A percentile compares a stretch with the other conserved stretches of the same genome.
Evolutionary conservation across 2,329 filamentous ascomycete genomes (phyloP).

Genomic region (Davidsoniella eucalypti): DNA sequence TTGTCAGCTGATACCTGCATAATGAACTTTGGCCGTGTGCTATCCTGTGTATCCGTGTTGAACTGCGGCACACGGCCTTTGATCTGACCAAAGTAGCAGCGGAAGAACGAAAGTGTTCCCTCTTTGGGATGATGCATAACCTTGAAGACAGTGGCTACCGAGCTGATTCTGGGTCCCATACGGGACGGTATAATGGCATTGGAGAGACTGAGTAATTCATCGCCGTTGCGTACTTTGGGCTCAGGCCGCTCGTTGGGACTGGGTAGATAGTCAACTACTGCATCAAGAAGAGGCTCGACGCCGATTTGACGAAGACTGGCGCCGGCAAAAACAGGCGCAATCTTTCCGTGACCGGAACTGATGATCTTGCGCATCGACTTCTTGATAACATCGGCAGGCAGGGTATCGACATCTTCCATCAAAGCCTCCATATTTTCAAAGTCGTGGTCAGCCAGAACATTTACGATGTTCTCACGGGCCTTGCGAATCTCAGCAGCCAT

Average conservation of each 20-base stretch:
- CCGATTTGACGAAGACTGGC: slow-evolving; percentile 90
- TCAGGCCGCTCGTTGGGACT: slow-evolving; percentile 67
- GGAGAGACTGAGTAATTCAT: slow-evolving; percentile 24
- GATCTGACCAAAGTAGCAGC: slow-evolving; percentile 75
- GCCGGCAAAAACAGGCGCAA: slow-evolving; percentile 78
- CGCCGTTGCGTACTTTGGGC: slow-evolving; percentile 55
- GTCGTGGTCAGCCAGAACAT: slow-evolving; percentile 76
- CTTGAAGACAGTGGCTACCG: slow-evolving; percentile 67
- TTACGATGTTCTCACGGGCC: slow-evolving; percentile 63
- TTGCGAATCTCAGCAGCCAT: slow-evolving; percentile 47
- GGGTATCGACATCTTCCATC: slow-evolving; percentile 59
- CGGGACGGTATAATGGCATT: slow-evolving; percentile 25
- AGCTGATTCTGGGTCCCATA: slow-evolving; percentile 20
- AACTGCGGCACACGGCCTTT: slow-evolving; percentile 59
- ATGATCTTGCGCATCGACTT: slow-evolving; percentile 60
- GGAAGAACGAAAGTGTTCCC: slow-evolving; percentile 78
- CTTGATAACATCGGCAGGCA: slow-evolving; percentile 50
- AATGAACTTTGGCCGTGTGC: slow-evolving; percentile 64
- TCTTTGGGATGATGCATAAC: slow-evolving; percentile 77
- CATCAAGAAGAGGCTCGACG: slow-evolving; percentile 79
- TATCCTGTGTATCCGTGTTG: slow-evolving; percentile 71
- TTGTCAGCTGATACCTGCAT: slow-evolving; percentile 83
- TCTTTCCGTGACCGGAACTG: slow-evolving; percentile 46
- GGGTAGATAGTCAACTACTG: slow-evolving; percentile 73
- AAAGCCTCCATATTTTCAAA: slow-evolving; percentile 74